phyloP scores from a whole-genome alignment of 2,329 filamentous ascomycete species.

The Diaporthe aspalathi region DNA sequence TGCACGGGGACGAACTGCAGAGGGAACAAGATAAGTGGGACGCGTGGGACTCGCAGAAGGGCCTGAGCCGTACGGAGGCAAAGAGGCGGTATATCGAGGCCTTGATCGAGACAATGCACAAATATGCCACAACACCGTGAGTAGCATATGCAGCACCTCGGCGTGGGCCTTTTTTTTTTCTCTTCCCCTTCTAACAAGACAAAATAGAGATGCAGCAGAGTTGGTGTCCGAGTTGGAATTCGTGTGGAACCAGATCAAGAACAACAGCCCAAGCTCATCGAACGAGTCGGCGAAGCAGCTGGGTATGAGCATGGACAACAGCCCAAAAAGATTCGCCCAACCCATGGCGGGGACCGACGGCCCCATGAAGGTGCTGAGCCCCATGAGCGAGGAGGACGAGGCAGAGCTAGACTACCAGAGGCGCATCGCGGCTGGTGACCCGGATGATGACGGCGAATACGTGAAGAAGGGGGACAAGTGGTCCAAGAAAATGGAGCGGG shows the following conservation, averaged over 20 bases:
- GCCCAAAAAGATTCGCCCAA: constrained; percentile 59
- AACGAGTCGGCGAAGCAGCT: constrained; percentile 65
- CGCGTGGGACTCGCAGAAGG: constrained; percentile 91
- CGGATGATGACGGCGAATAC: constrained; percentile 53
- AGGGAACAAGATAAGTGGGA: constrained; percentile 83
- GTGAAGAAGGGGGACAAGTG: constrained; percentile 68
- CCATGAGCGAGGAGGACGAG: constrained; percentile 86
- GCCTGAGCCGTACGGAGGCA: constrained; percentile 87
- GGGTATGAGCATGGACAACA: constrained; percentile 47
- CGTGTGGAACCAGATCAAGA: constrained; percentile 98
- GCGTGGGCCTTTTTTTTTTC: not conserved
- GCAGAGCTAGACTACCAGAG: constrained; percentile 66
- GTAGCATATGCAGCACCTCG: constrained; percentile 44
- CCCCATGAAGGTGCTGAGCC: constrained; percentile 79
- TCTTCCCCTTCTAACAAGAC: constrained; percentile 24
- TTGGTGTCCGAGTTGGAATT: constrained; percentile 97
- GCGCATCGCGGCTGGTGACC: constrained; percentile 54
- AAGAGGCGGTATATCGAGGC: constrained; percentile 95
- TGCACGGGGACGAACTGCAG: constrained; percentile 64
- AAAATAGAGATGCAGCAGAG: constrained; percentile 78
- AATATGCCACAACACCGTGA: constrained; percentile 87
- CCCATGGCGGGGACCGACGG: constrained; percentile 62
- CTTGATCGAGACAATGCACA: constrained; percentile 96
- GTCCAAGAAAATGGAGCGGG: constrained; percentile 85
- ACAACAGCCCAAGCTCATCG: constrained; percentile 77